These are phyloP conservation scores for Protomyces macrosporus DNA, from an alignment of 1,139 yeast genomes.

Conservation along the genomic window DNA sequence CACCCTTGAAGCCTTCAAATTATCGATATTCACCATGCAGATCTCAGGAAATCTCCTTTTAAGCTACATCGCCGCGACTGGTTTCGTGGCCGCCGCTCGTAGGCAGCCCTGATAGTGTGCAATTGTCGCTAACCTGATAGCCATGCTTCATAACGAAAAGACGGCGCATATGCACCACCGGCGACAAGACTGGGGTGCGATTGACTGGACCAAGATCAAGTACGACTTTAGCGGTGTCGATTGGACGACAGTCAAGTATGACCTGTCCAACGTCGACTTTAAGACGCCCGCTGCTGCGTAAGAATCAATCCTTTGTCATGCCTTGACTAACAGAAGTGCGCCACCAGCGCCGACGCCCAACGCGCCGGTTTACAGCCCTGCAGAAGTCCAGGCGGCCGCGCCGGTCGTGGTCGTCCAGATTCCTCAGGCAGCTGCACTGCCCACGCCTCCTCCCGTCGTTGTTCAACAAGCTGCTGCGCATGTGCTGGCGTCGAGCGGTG, in stretches of 20 bases:
- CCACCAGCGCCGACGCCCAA: constrained; percentile 11
- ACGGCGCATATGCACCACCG: constrained; percentile 13
- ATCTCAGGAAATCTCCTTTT: not conserved
- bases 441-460: constrained; percentile 1
- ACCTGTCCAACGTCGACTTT: constrained; percentile 11
- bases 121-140: not conserved
- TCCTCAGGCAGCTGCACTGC: not conserved
- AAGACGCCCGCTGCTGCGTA: constrained; percentile 6
- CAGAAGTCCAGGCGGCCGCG: not conserved
- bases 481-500: not conserved
- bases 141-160: not conserved
- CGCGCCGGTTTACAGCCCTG: not conserved
- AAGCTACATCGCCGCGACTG: not conserved
- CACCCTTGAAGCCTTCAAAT: not conserved
- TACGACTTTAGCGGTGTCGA: constrained; percentile 19
- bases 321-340: constrained; percentile 1
- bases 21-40: not conserved
- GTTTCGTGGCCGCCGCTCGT: not conserved
- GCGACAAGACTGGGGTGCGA: constrained; percentile 18
- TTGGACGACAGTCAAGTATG: constrained; percentile 20
- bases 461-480: not conserved
- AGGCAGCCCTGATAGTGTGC: not conserved
- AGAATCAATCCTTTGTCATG: not conserved
- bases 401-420: not conserved
- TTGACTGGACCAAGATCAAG: constrained; percentile 13